Evolutionary conservation across 768 basidiomycete genomes (phyloP).

Genomic region (Collybia mongolica): DNA sequence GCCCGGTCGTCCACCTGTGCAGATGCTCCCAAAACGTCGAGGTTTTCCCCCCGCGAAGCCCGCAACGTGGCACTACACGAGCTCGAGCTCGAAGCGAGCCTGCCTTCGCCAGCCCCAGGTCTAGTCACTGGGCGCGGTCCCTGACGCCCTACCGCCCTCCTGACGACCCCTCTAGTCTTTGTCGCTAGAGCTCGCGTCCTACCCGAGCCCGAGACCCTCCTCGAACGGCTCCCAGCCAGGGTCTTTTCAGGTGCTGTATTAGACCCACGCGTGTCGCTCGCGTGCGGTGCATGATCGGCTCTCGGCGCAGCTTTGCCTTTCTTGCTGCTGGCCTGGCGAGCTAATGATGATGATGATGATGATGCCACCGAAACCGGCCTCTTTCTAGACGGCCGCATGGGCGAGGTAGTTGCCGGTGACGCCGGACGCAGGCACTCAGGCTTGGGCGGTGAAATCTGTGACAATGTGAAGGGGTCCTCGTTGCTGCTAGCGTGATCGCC

Average conservation of each 20-base stretch:
- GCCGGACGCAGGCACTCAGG: constrained; percentile 6
- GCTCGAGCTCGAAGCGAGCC: constrained; percentile 2
- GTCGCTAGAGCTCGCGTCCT: neutral
- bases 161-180: neutral
- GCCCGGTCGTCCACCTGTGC: neutral
- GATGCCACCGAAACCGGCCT: constrained; percentile 34
- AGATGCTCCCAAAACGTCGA: neutral
- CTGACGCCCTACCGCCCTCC: constrained; percentile 1
- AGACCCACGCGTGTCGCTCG: no score
- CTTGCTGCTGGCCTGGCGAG: constrained; percentile 20
- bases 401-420: constrained; percentile 22
- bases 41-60: no score
- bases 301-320: constrained; percentile 23
- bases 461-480: constrained; percentile 37
- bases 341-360: constrained; percentile 7
- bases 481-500: constrained; percentile 4
- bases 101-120: neutral
- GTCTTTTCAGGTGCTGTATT: no score
- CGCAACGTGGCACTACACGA: no score
- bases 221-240: no score
- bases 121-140: constrained; percentile 2
- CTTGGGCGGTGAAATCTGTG: constrained; percentile 49
- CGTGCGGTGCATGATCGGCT: neutral
- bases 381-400: constrained; percentile 45
- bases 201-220: no score